Evolutionary conservation across 257 asterid species (phyloP), one percentile per base, ranked within the genome.

Genomic region (Scutellaria galericulata): DNA sequence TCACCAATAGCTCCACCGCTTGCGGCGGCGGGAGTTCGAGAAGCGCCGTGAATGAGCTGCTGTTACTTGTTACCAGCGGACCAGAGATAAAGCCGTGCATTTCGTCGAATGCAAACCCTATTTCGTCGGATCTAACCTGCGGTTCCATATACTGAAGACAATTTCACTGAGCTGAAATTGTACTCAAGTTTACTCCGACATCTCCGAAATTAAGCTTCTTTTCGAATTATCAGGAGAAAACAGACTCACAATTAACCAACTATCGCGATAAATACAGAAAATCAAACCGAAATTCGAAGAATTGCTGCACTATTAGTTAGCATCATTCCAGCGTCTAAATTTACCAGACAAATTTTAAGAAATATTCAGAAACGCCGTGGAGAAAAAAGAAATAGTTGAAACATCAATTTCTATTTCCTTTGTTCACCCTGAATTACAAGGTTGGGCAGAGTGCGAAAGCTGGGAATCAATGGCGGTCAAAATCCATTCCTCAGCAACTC

Each of bases 1-100:
- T 79, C 5, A 86, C 89, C 40, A 92, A 64, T 35, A 92, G 92
- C 80, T 92, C 92, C 75, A 90, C 86, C 64, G 96, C 96, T 76
- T 87, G 94, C 57, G 86, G 86, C 66, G 96, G 86, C 9, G 96
- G 91, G n/a, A 92, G 96, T 57, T 83, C 96, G 65, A 90, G 92
- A 3, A 92, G 87, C 24, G 94, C 96, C 58, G 92, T 92, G 83
- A 92, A 92, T 7, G 96, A 90, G 81, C 82, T 85, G 77, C 81
- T 76, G 22, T 80, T 31, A 5, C 37, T 80, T 66, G 86, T 56
- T 22, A 74, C 77, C 65, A 83, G 74, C 37, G 79, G 82, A 41
- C 73, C 80, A 13, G 89, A 64, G 46, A 83, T 65, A 40, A 83
- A 70, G 18, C 77, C 71, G 35, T 70, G 83, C 52, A 83, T 47